These are phyloP conservation scores for Cercophora samala DNA, from an alignment of 495 filamentous ascomycete genomes.

Conservation along the genomic window DNA sequence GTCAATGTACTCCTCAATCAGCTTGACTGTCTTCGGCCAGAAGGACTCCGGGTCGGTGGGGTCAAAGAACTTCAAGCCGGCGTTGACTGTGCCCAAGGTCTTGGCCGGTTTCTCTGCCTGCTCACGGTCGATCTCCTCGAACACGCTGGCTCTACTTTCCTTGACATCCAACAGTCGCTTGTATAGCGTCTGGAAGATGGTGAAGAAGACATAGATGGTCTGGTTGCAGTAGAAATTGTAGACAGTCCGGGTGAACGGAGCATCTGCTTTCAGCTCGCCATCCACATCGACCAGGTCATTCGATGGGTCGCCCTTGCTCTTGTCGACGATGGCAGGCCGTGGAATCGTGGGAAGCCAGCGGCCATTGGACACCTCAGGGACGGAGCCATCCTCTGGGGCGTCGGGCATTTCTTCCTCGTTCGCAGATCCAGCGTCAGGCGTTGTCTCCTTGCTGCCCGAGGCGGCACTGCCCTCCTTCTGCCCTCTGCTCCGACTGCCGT, in stretches of 20 bases:
- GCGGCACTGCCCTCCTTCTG: slow-evolving; percentile 72
- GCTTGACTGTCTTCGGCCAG: slow-evolving; percentile 56
- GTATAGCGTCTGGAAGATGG: slow-evolving; percentile 83
- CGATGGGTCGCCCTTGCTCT: slow-evolving; percentile 35
- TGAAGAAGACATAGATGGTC: slow-evolving; percentile 89
- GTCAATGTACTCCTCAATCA: slow-evolving; percentile 78
- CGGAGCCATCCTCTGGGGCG: slow-evolving; percentile 44
- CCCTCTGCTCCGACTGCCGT: slow-evolving; percentile 54
- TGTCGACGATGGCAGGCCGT: slow-evolving; percentile 45
- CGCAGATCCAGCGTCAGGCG: slow-evolving; percentile 72
- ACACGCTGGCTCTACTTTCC: slow-evolving; percentile 65
- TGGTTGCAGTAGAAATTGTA: slow-evolving; percentile 89
- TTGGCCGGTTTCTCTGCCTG: slow-evolving; percentile 71
- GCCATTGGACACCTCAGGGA: slow-evolving; percentile 53
- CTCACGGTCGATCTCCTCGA: slow-evolving; percentile 65
- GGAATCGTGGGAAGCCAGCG: slow-evolving; percentile 52
- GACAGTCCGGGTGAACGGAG: slow-evolving; percentile 70
- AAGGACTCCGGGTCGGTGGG: slow-evolving; percentile 44
- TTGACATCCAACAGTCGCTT: slow-evolving; percentile 80
- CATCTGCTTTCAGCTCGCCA: slow-evolving; percentile 69
- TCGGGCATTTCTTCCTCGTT: slow-evolving; percentile 63
- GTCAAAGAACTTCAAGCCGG: slow-evolving; percentile 46
- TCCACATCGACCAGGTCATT: slow-evolving; percentile 44
- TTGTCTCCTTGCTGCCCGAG: slow-evolving; percentile 77
- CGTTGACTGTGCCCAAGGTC: slow-evolving; percentile 67